A percentile compares a stretch with the other conserved stretches of the same genome.
Evolutionary conservation across 371 early-diverging fungal genomes (phyloP).

Genomic region (Basidiobolus meristosporus): DNA sequence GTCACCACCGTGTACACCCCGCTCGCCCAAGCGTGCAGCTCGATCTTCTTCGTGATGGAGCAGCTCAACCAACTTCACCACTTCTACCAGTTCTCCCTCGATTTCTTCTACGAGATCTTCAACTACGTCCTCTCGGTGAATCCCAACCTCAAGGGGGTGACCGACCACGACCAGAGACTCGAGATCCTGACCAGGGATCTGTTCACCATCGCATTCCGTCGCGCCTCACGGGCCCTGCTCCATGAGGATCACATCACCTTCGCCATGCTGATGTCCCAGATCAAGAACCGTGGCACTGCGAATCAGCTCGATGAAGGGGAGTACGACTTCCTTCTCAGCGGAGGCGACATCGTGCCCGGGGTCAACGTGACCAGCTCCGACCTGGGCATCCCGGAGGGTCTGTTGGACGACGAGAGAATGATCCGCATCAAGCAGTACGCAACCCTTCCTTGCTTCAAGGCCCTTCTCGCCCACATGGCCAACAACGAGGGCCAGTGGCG

Average conservation of each 20-base stretch:
- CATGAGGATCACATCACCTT: conserved; percentile 87
- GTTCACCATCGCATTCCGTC: conserved; percentile 62
- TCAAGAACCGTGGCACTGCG: conserved; percentile 44
- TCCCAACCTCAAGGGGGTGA: conserved; percentile 39
- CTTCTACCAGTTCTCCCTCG: conserved; percentile 96
- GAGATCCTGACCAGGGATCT: conserved; percentile 59
- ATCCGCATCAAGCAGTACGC: conserved; percentile 25
- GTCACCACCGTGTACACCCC: conserved; percentile 82
- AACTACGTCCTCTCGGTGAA: conserved; percentile 67
- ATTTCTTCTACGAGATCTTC: conserved; percentile 91
- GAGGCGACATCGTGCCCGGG: conserved; percentile 23
- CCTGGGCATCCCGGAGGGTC: conserved; percentile 14
- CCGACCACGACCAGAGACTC: conserved; percentile 56
- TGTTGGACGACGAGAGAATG: conserved; percentile 43
- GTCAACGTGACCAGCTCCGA: conserved; percentile 15
- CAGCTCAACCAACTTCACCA: conserved; percentile 73
- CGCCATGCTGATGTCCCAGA: conserved; percentile 70
- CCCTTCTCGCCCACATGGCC: conserved; percentile 25
- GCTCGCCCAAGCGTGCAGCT: conserved; percentile 77
- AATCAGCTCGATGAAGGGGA: conserved; percentile 47
- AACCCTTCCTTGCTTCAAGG: conserved; percentile 28
- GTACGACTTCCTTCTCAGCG: conserved; percentile 45
- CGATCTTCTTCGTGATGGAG: conserved; percentile 91
- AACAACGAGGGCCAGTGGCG: conserved; percentile 28
- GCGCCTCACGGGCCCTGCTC: conserved; percentile 65